These are phyloP conservation scores for Platismatia glauca DNA, from an alignment of 495 filamentous ascomycete genomes.

Conservation along the genomic window DNA sequence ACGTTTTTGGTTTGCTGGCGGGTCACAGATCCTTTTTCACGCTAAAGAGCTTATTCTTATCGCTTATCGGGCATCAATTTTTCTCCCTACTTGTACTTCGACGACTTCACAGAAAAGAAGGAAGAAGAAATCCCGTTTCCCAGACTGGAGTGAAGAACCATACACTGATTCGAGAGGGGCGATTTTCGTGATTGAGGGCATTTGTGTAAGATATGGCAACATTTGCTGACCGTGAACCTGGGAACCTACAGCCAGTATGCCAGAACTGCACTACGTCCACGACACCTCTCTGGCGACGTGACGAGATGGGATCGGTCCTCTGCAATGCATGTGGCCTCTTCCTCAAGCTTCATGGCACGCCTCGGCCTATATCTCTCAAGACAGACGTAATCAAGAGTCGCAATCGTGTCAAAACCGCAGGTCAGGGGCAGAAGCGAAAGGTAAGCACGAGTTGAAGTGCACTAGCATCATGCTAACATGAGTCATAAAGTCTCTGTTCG, in stretches of 20 bases:
- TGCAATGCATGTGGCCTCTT: conserved; percentile 99
- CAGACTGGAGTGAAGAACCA: neutral
- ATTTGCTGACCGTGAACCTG: conserved; percentile 47
- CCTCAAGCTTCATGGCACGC: conserved; percentile 87
- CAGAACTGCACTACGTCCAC: conserved; percentile 95
- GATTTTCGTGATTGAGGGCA: neutral
- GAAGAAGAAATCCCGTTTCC: too few species aligned
- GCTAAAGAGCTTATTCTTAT: conserved; percentile 1
- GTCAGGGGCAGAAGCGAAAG: conserved; percentile 82
- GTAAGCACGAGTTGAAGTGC: conserved; percentile 37
- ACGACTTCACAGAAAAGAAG: too few species aligned
- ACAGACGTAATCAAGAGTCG: conserved; percentile 99
- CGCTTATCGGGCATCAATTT: neutral
- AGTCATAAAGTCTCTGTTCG: conserved; percentile 41
- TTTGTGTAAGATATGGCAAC: conserved; percentile 45
- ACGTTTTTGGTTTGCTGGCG: neutral
- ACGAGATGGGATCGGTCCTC: conserved; percentile 93
- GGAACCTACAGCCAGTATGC: conserved; percentile 80
- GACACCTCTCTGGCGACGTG: conserved; percentile 92
- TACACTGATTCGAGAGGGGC: neutral
- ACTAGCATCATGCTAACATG: neutral
- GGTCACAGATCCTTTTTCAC: neutral
- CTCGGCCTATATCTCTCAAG: conserved; percentile 91
- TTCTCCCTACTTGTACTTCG: neutral
- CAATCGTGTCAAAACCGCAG: conserved; percentile 90